Evolutionary conservation across 345 rosid genomes (phyloP).

Genomic region (Populus davidiana): DNA sequence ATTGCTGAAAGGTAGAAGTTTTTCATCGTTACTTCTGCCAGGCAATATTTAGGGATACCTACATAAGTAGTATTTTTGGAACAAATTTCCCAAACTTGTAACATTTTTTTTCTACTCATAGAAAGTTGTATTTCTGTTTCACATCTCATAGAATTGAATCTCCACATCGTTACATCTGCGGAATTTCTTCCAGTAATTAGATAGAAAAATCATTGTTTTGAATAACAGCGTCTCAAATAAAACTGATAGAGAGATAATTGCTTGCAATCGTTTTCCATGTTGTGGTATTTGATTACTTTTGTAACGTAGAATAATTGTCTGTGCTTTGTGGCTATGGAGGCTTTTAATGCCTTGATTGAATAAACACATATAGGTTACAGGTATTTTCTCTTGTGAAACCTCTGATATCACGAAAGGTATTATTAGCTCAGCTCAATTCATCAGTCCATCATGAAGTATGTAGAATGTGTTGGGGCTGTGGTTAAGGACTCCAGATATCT

Average conservation of each 20-base stretch:
- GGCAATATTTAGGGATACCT: neutral
- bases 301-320: no score
- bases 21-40: slow-evolving; percentile 7
- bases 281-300: no score
- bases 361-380: no score
- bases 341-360: no score
- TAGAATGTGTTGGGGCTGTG: no score
- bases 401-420: no score
- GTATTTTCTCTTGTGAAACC: no score
- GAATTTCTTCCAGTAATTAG: slow-evolving; percentile 14
- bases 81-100: slow-evolving; percentile 14
- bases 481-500: no score
- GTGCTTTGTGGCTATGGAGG: no score
- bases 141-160: slow-evolving; percentile 14
- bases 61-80: neutral
- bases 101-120: slow-evolving; percentile 7
- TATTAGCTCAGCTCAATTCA: no score
- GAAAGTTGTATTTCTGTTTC: neutral
- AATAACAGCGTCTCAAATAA: slow-evolving; percentile 7
- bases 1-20: slow-evolving; percentile 25
- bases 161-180: slow-evolving; percentile 5
- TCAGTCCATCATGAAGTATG: no score
- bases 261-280: no score
- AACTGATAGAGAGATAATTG: neutral
- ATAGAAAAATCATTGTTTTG: slow-evolving; percentile 5